A percentile compares a stretch with the other conserved stretches of the same genome.
phyloP scores from a whole-genome alignment of 2,329 filamentous ascomycete species.

The Cercospora sp. region DNA sequence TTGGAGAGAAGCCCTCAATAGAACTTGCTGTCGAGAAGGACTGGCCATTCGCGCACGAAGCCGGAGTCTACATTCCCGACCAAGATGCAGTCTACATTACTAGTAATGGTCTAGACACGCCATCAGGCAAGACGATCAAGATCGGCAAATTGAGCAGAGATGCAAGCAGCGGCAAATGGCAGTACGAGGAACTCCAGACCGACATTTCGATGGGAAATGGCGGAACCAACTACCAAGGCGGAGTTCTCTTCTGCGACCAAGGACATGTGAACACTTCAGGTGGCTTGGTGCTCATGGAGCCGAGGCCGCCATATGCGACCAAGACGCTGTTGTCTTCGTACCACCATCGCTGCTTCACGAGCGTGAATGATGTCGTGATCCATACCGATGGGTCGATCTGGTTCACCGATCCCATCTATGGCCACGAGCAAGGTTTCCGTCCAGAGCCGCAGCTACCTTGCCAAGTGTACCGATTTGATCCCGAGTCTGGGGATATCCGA shows the following conservation, averaged over 20 bases:
- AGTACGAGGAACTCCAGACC: slow-evolving; percentile 42
- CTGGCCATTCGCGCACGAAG: slow-evolving; percentile 43
- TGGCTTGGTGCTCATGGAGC: slow-evolving; percentile 31
- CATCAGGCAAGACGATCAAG: slow-evolving; percentile 27
- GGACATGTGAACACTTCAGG: slow-evolving; percentile 28
- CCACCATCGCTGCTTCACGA: slow-evolving; percentile 61
- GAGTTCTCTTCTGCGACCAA: slow-evolving; percentile 39
- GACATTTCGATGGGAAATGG: slow-evolving; percentile 51
- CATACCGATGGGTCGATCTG: slow-evolving; percentile 59
- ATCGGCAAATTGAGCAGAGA: slow-evolving; percentile 31
- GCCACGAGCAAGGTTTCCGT: slow-evolving; percentile 59
- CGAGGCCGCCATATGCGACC: slow-evolving; percentile 28
- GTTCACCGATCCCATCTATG: slow-evolving; percentile 64
- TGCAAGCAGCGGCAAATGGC: slow-evolving; percentile 40
- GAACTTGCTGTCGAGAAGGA: slow-evolving; percentile 29
- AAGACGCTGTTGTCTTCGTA: slow-evolving; percentile 56
- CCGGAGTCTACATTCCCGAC: slow-evolving; percentile 37
- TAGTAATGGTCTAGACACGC: slow-evolving; percentile 38
- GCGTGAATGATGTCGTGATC: slow-evolving; percentile 59
- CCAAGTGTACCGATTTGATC: slow-evolving; percentile 56
- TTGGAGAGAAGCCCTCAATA: slow-evolving; percentile 29
- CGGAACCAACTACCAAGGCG: slow-evolving; percentile 49
- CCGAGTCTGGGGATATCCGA: slow-evolving; percentile 52
- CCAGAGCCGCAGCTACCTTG: slow-evolving; percentile 54
- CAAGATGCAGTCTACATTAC: slow-evolving; percentile 46